Evolutionary conservation across 345 rosid species (phyloP).

Genomic region (Salix exigua): DNA sequence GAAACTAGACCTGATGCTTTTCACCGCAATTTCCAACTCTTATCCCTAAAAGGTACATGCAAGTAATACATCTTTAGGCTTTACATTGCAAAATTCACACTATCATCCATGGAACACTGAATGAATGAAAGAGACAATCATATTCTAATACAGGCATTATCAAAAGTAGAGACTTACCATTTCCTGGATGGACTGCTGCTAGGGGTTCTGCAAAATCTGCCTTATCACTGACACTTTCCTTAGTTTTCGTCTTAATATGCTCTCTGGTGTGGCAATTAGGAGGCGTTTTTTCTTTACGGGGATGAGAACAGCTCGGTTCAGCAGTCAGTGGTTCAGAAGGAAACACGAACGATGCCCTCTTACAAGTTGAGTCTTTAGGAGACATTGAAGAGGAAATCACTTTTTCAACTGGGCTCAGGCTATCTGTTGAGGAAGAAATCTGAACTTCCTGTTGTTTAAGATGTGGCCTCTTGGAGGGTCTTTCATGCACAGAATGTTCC

Average conservation of each 20-base stretch:
- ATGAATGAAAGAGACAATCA: background rate
- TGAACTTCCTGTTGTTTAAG: slow-evolving; percentile 20
- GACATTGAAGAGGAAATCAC: background rate
- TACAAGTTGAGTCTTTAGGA: slow-evolving; percentile 5
- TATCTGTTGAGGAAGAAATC: slow-evolving; percentile 22
- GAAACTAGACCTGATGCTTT: too few relatives aligned
- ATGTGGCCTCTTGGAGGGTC: slow-evolving; percentile 27
- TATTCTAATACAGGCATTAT: background rate
- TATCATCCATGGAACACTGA: background rate
- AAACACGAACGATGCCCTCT: slow-evolving; percentile 4
- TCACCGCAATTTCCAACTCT: too few relatives aligned
- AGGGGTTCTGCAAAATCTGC: background rate
- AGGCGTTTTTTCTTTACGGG: background rate
- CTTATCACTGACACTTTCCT: background rate
- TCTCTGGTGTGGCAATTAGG: slow-evolving; percentile 4
- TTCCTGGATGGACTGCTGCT: background rate
- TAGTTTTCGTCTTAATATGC: slow-evolving; percentile 5
- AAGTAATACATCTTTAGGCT: background rate
- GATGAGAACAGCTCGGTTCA: background rate
- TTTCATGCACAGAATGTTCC: slow-evolving; percentile 11
- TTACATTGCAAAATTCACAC: background rate
- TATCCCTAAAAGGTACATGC: background rate
- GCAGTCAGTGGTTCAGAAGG: background rate
- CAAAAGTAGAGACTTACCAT: background rate
- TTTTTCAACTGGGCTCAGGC: slow-evolving; percentile 4